Conservation (phyloP, 2,329 filamentous ascomycete species). For the Talaromyces sp. region DNA sequence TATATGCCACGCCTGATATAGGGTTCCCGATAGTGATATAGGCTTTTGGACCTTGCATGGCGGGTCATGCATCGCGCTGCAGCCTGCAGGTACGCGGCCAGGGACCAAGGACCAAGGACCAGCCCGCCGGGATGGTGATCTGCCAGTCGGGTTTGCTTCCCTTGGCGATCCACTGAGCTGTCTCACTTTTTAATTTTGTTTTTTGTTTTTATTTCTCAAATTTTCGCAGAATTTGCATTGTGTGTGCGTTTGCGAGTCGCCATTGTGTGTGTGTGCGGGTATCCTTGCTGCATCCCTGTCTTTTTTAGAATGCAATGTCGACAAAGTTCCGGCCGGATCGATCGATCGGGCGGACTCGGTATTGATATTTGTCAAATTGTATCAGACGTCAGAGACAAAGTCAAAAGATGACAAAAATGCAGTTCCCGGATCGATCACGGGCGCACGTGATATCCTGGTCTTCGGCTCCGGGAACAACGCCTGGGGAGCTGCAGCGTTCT, state of each 20-base stretch:
- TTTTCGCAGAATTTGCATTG: not conserved
- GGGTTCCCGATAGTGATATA: not conserved
- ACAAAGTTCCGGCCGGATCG: not conserved
- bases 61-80: not conserved
- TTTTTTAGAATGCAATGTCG: not conserved
- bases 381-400: too few species aligned
- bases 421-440: not conserved
- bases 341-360: not conserved
- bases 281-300: not conserved
- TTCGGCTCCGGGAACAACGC: too few species aligned
- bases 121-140: not conserved
- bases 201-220: not conserved
- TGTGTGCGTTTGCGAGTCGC: not conserved
- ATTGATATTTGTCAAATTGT: not conserved
- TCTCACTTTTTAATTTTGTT: not conserved
- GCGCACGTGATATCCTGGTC: not conserved
- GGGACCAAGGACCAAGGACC: not conserved
- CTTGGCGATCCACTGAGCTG: not conserved
- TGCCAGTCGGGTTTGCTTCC: not conserved
- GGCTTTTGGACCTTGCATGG: not conserved
- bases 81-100: not conserved
- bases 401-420: too few species aligned
- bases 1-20: not conserved
- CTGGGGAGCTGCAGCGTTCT: not conserved
- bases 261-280: not conserved